Evolutionary conservation across 371 early-diverging fungal species (phyloP), one percentile per base, ranked within the genome.

Genomic region (Quaeritorhiza haematococci): DNA sequence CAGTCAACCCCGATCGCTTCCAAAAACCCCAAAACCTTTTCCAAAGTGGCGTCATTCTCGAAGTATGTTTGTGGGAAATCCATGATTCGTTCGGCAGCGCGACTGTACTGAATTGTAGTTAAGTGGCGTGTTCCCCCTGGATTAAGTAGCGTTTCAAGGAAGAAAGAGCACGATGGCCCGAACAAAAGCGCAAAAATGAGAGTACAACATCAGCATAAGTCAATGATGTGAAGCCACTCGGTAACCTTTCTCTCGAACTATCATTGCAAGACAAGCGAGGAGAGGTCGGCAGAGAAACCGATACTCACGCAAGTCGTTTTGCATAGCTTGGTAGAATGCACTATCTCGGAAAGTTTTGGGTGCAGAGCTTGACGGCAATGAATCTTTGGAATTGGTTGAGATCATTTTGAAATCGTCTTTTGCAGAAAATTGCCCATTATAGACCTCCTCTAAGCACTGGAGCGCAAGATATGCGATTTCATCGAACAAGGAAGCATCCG

Each of bases 321-420:
- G 33, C 68, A 75, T 64, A 0, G 69, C 69, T 45, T 75, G 75
- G 43, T 62, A 64, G 34, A 72, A 67, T 4, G 71, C 70, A 38
- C 68, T 67, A 24, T 43, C 21, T 26, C 26, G 34, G 42, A 74
- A 66, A 33, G 56, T 41, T 35, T 35, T 42, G 30, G 41, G 44
- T 29, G 23, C 33, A 15, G 24, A 28, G 24, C 29, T 27, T 24
- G 59, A 10, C 19, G n/a, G 10, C 21, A 44, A 44, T 17, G 13
- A 58, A 55, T 32, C 55, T 13, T 45, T 42, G 48, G 52, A 34
- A 13, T 10, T 24, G 26, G 10, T 55, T 33, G 54, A 56, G 49
- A 24, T 56, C 15, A 34, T 42, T 23, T 32, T 41, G 8, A 10
- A 17, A 8, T 51, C 43, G 35, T 28, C 3, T 35, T 48, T 17